Evolutionary conservation across 306 rosid genomes (phyloP), one percentile per base, ranked within the genome.

Genomic region (Aeschynomene evenia): DNA sequence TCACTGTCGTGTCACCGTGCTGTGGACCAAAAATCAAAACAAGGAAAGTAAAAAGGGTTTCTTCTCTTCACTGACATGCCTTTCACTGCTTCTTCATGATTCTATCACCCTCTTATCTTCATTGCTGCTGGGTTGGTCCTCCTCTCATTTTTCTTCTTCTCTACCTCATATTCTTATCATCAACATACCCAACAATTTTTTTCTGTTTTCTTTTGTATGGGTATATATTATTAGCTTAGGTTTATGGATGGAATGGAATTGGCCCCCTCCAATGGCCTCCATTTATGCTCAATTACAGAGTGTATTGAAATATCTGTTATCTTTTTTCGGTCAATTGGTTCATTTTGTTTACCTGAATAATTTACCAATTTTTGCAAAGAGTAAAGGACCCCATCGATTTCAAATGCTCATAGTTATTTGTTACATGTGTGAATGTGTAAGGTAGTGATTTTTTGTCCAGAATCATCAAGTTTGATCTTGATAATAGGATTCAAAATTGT

Each of bases 111-210:
- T 70, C 43, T 53, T 63, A 45, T 53, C 53, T 45, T 45, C 51
- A 40, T 68, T 28, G 20, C 28, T 59, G 28, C 66, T 21, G 24
- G 76, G 76, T 79, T 18, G 5, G 76, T 59, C 64, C 43, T 50
- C 68, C 68, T 48, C 10, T 42, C 15, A 2, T 39, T 50, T 23
- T 39, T 11, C 16, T 56, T n/a, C 24, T 59, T n/a, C 31, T 22
- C 14, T 70, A 7, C 11, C 39, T 57, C 33, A 62, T 9, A 19
- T 31, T 13, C 15, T 9, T 48, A 42, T 40, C 33, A 31, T 9
- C 15, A 9, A 65, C 49, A 14, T 5, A 56, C 56, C 51, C 9
- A 46, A 7, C 34, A 45, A 45, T 22, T 40, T 37, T 31, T 1
- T 66, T n/a, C n/a, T n/a, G n/a, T n/a, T n/a, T n/a, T n/a, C n/a